These are phyloP conservation scores for Neurospora sp. DNA, from an alignment of 495 filamentous ascomycete genomes.

Conservation along the genomic window DNA sequence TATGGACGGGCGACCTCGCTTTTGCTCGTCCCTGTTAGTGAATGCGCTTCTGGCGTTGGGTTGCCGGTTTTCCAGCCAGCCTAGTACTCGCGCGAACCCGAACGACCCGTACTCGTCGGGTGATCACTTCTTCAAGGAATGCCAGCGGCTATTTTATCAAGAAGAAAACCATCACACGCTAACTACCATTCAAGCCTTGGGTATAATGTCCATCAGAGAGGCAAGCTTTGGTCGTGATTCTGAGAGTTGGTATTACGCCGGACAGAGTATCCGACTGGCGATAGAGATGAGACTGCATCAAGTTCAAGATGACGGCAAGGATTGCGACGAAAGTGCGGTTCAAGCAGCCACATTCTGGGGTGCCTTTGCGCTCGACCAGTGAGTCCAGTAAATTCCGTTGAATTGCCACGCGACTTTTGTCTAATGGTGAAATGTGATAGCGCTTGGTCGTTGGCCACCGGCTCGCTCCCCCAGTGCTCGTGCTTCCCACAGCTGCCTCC, in stretches of 20 bases:
- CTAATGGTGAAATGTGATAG: slow-evolving; percentile 23
- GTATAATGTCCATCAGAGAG: slow-evolving; percentile 62
- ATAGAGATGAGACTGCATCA: slow-evolving; percentile 57
- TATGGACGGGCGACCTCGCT: slow-evolving; percentile 39
- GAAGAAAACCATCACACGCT: slow-evolving; percentile 48
- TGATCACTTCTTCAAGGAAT: slow-evolving; percentile 62
- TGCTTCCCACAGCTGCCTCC: slow-evolving; percentile 43
- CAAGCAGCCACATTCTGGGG: slow-evolving; percentile 64
- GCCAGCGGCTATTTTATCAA: slow-evolving; percentile 46
- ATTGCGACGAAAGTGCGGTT: slow-evolving; percentile 48
- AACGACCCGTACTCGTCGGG: slow-evolving; percentile 54
- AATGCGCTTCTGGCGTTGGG: slow-evolving; percentile 65
- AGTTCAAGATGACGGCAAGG: slow-evolving; percentile 27
- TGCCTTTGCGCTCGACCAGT: slow-evolving; percentile 61
- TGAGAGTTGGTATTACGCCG: slow-evolving; percentile 57
- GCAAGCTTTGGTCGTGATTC: slow-evolving; percentile 53
- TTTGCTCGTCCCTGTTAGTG: slow-evolving; percentile 63
- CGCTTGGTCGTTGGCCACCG: slow-evolving; percentile 53
- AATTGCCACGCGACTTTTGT: background rate
- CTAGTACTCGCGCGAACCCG: slow-evolving; percentile 49
- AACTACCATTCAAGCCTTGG: slow-evolving; percentile 70
- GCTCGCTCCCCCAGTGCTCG: slow-evolving; percentile 53
- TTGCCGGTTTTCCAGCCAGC: slow-evolving; percentile 61
- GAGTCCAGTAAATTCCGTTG: slow-evolving; percentile 14
- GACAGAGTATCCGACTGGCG: slow-evolving; percentile 53